phyloP scores from a whole-genome alignment of 139 green algal genomes.

The Chlamydomonas applanata region DNA sequence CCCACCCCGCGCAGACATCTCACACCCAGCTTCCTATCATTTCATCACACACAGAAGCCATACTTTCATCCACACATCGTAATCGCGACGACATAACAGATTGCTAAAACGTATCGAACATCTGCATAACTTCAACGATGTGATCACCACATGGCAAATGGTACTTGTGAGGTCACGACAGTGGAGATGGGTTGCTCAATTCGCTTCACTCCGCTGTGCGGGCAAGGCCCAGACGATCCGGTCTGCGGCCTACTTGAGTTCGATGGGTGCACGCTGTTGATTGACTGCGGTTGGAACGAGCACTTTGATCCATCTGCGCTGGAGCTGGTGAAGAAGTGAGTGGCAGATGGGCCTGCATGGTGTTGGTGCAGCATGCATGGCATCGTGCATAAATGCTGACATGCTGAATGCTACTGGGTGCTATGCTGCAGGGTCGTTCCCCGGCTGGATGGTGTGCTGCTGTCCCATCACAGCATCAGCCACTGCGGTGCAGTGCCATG shows the following conservation, averaged over 20 bases:
- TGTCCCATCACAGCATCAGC: too few relatives aligned
- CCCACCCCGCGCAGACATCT: too few relatives aligned
- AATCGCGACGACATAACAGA: too few relatives aligned
- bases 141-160: too few relatives aligned
- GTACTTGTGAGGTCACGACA: too few relatives aligned
- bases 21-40: too few relatives aligned
- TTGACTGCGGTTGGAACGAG: slow-evolving; percentile 94
- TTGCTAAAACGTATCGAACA: too few relatives aligned
- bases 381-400: neutral
- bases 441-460: slow-evolving; percentile 7
- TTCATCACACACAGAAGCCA: too few relatives aligned
- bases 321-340: slow-evolving; percentile 50
- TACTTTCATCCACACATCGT: too few relatives aligned
- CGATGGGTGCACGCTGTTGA: slow-evolving; percentile 63
- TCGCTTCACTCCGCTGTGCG: slow-evolving; percentile 62
- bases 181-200: neutral
- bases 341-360: neutral
- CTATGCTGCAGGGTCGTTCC: neutral
- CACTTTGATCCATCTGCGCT: slow-evolving; percentile 57
- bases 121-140: too few relatives aligned
- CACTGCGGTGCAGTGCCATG: too few relatives aligned
- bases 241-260: slow-evolving; percentile 80
- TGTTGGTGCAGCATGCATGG: neutral
- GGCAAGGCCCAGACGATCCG: slow-evolving; percentile 41
- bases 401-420: neutral